Base-by-base conservation (phyloP, 164 flowering plant genomes). In the Cinnamomum chago region DNA sequence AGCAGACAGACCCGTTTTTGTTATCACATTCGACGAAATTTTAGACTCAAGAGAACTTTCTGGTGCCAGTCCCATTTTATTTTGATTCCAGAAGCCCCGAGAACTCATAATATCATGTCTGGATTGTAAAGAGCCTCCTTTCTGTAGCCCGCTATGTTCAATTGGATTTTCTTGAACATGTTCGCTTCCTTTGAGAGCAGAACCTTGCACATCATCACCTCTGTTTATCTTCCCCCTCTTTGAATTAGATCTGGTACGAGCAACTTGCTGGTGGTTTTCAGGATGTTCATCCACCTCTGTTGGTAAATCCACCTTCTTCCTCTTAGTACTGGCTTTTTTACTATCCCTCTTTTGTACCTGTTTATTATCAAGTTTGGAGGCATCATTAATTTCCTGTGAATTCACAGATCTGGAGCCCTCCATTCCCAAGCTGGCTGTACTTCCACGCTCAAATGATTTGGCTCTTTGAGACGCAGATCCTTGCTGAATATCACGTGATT, bases 401-500 rank as follows among this genome's bases (percentile, higher is more conserved):
- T 86, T 88, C 51, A 88, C 90, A 78, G 94, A 88, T 82, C 86
- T 87, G 15, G 91, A 82, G 72, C 90, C 96, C 65, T 76, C 78
- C 51, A 70, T 33, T 22, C 51, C 70, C 71, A 89, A 75, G 79
- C 92, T 89, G 60, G 93, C 86, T 67, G 91, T 91, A 81, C 91
- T 90, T 79, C 86, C 98, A 78, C 89, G 92, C 67, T 93, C 94
- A 78, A 83, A 83, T 64, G 90, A 84, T 78, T 79, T 89, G 74
- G 83, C 79, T 68, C 88, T 85, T 66, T 87, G 90, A 67, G 88
- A 76, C 30, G 74, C 81, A 77, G 94, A 77, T 28, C 90, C 95
- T 76, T 85, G 97, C 85, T 83, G 86, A 58, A 76, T 71, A 65
- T 23, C 95, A 72, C 35, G 35, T 30, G 35, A 30, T 30, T 30